These are phyloP conservation scores for Venturia effusa DNA, from an alignment of 2,329 filamentous ascomycete species.

Conservation along the genomic window DNA sequence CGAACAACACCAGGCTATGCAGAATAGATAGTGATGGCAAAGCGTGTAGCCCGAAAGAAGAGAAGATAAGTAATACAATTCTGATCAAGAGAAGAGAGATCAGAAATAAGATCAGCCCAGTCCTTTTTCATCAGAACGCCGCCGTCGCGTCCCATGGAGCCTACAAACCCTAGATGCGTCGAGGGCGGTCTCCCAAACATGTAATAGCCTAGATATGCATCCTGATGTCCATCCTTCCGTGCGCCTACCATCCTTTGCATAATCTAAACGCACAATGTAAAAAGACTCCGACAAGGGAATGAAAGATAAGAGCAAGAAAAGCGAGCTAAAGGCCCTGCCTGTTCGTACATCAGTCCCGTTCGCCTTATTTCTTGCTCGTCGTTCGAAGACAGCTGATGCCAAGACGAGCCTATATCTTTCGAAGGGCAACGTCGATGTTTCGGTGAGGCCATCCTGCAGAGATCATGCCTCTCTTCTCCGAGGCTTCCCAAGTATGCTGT, in stretches of 20 bases:
- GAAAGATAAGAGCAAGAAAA: background rate
- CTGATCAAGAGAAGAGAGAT: background rate
- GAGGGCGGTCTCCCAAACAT: background rate
- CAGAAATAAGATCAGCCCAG: background rate
- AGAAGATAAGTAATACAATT: background rate
- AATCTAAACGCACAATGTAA: background rate
- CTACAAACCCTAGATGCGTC: background rate
- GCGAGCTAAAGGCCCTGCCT: background rate
- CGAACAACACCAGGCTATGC: background rate
- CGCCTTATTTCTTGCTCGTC: background rate
- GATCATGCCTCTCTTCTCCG: background rate
- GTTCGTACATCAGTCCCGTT: background rate
- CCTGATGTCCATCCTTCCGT: background rate
- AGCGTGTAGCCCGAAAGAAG: background rate
- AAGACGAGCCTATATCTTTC: background rate
- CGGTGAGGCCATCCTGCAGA: background rate
- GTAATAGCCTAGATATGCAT: background rate
- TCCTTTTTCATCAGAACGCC: background rate
- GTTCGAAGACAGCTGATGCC: background rate
- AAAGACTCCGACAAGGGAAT: background rate
- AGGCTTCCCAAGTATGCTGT: background rate
- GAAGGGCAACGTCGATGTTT: background rate
- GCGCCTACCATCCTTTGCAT: background rate
- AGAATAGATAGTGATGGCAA: background rate
- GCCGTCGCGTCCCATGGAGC: background rate